These are phyloP conservation scores for Piromyces sp. DNA, from an alignment of 192 early-diverging fungal species.

Conservation along the genomic window DNA sequence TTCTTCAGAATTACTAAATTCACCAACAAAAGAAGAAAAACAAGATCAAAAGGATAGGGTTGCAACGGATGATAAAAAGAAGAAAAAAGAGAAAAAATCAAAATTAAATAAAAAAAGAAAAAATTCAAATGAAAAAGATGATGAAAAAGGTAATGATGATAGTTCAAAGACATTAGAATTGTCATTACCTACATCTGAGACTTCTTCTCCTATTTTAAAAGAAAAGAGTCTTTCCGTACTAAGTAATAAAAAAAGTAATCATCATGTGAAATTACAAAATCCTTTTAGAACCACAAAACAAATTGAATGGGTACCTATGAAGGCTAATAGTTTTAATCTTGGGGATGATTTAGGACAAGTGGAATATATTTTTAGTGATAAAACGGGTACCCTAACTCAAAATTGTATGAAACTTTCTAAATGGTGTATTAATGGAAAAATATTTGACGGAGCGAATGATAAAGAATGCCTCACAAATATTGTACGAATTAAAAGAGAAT, in stretches of 20 bases:
- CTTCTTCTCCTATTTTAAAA: no score
- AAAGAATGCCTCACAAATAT: not conserved
- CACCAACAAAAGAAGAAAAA: no score
- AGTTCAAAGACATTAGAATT: no score
- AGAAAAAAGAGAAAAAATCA: no score
- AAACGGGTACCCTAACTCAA: constrained; percentile 36
- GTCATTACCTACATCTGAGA: no score
- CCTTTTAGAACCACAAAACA: not conserved
- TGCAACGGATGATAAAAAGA: no score
- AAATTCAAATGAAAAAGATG: no score
- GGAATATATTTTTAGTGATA: constrained; percentile 8
- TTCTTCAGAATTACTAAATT: not conserved
- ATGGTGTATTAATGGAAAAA: constrained; percentile 8
- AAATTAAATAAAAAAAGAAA: no score
- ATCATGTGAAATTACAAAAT: not conserved
- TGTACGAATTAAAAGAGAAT: not conserved
- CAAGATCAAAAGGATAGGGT: no score
- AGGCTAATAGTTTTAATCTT: not conserved
- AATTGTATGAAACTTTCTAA: constrained; percentile 24
- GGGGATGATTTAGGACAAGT: constrained; percentile 1
- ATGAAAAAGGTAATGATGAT: no score
- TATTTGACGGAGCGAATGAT: constrained; percentile 1
- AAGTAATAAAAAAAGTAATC: not conserved
- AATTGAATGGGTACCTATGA: not conserved
- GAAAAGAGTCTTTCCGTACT: no score